Evolutionary conservation across 2,329 filamentous ascomycete species (phyloP).

Genomic region (Nothophaeocryptopus gaeumannii): DNA sequence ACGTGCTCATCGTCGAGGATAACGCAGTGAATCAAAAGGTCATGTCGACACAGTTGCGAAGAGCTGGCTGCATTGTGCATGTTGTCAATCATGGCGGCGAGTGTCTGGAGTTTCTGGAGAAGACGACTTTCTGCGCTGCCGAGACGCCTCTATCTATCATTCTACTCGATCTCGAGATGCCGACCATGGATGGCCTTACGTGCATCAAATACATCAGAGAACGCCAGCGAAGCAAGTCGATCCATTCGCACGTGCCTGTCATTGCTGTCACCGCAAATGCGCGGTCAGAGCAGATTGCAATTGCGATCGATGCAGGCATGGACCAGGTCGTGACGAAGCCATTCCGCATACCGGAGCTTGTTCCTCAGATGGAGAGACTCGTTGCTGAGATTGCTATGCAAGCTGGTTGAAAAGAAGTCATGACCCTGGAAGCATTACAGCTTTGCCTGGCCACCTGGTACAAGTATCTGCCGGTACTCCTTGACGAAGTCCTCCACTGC

Average conservation of each 20-base stretch:
- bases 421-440: not conserved
- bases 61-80: conserved; percentile 30
- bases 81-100: conserved; percentile 36
- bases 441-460: not conserved
- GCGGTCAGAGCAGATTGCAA: conserved; percentile 32
- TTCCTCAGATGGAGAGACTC: conserved; percentile 34
- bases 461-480: conserved; percentile 6
- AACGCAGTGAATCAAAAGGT: conserved; percentile 37
- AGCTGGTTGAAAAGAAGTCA: not conserved
- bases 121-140: conserved; percentile 25
- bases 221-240: conserved; percentile 31
- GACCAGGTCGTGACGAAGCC: conserved; percentile 38
- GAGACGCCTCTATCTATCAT: conserved; percentile 28
- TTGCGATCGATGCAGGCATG: conserved; percentile 34
- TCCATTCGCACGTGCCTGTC: conserved; percentile 38
- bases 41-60: conserved; percentile 28
- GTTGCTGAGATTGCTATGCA: conserved; percentile 21
- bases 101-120: conserved; percentile 30
- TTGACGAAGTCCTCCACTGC: conserved; percentile 16
- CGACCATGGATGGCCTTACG: conserved; percentile 34
- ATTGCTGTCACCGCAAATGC: conserved; percentile 38
- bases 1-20: conserved; percentile 34
- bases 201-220: conserved; percentile 33
- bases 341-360: conserved; percentile 34
- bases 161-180: conserved; percentile 37